These are phyloP conservation scores for Raphanus sativus DNA, from an alignment of 345 rosid species.

Conservation along the genomic window DNA sequence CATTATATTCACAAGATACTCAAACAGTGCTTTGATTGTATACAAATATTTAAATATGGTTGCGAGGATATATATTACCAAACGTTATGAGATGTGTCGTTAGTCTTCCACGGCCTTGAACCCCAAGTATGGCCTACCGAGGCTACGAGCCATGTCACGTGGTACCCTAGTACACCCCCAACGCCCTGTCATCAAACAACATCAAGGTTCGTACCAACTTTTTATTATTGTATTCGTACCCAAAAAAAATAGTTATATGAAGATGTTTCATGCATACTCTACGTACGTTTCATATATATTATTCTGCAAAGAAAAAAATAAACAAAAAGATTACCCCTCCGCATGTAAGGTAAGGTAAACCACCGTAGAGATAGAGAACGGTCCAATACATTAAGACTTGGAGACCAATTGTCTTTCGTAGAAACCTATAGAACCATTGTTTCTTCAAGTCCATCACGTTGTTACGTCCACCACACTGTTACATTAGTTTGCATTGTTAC, in stretches of 20 bases:
- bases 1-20: background rate
- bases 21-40: background rate
- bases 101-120: conserved; percentile 70
- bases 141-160: conserved; percentile 77
- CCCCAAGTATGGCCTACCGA: conserved; percentile 92
- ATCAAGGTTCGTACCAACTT: background rate
- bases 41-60: background rate
- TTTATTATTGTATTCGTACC: background rate
- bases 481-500: background rate
- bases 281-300: background rate
- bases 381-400: conserved; percentile 61
- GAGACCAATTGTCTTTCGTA: conserved; percentile 51
- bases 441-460: conserved; percentile 82
- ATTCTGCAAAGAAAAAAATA: background rate
- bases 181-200: conserved; percentile 49
- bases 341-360: conserved; percentile 76
- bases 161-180: conserved; percentile 58
- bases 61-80: conserved; percentile 46
- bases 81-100: conserved; percentile 74
- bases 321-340: conserved; percentile 57
- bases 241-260: background rate
- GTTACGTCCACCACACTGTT: conserved; percentile 46
- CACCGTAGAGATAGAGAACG: conserved; percentile 58
- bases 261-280: background rate
- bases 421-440: conserved; percentile 70